Evolutionary conservation across 257 asterid species (phyloP), one percentile per base, ranked within the genome.

Genomic region (Cinchona pubescens): DNA sequence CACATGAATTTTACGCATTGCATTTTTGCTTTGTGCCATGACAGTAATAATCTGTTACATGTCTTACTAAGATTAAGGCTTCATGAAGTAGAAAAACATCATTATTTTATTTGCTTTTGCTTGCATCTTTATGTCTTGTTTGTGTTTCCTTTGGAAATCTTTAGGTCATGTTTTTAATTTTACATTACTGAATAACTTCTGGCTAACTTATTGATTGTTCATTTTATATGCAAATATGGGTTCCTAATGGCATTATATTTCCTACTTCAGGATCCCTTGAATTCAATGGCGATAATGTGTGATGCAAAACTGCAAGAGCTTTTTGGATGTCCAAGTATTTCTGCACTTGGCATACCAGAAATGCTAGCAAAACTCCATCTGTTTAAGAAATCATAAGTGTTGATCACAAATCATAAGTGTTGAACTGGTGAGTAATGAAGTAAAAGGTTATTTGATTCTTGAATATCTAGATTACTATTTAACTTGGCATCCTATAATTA

Each of bases 271-370:
- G 95, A 91, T 80, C 96, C 91, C 69, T 37, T 78, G 69, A 91
- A 91, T 74, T 70, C 87, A 13, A 80, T 89, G 37, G 73, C 77
- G 19, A 84, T 91, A 71, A 7, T 70, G 37, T 89, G 97, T 73
- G 91, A 91, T 78, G 88, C 80, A 27, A 91, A 91, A 79, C 76
- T 91, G 58, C 85, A 83, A 76, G 90, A 86, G 75, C 90, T 89
- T 81, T 87, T 91, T 30, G 93, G 90, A 23, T 86, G 92, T 80
- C 88, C 85, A 80, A 86, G 89, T 82, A 79, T 89, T 59, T 86
- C 93, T 68, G 88, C 88, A 42, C 78, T 88, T 75, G 88, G 86
- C 67, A 81, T 91, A 77, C 90, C 90, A 10, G 88, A 89, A 81
- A 84, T 76, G 86, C 76, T 89, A 87, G 87, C 88, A 25, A 86